A percentile compares a stretch with the other conserved stretches of the same genome.
Evolutionary conservation across 1,139 yeast species (phyloP).

Genomic region (Hyphopichia buzzinii): DNA sequence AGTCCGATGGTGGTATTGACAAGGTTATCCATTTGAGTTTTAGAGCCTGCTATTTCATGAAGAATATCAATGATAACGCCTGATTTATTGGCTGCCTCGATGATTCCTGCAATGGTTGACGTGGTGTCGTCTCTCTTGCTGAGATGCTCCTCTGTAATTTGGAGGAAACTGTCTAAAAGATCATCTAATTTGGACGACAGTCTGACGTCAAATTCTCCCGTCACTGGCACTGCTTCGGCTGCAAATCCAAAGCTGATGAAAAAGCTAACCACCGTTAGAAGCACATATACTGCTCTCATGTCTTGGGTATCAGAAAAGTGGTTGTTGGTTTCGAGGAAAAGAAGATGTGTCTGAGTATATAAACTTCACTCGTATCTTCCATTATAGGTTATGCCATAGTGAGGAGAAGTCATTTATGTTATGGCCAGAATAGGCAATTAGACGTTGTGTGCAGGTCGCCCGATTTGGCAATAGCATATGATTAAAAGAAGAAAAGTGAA

Average conservation of each 20-base stretch:
- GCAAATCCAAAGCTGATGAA: not conserved
- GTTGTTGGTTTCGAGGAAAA: too few relatives aligned
- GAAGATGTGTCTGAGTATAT: not conserved
- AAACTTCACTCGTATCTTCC: not conserved
- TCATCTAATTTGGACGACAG: not conserved
- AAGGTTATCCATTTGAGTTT: constrained; percentile 20
- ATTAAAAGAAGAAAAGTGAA: too few relatives aligned
- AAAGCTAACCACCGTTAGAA: not conserved
- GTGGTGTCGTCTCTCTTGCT: constrained; percentile 17
- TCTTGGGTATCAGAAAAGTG: not conserved
- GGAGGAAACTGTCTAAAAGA: not conserved
- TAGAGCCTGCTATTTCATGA: constrained; percentile 26
- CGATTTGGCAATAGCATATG: not conserved
- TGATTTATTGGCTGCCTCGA: constrained; percentile 24
- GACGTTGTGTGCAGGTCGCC: constrained; percentile 3
- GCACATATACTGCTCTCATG: not conserved
- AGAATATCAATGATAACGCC: constrained; percentile 29
- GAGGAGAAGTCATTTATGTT: not conserved
- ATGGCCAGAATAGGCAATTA: constrained; percentile 7
- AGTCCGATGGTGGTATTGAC: constrained; percentile 17
- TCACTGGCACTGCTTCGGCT: not conserved
- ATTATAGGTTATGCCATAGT: not conserved
- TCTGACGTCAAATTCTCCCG: not conserved
- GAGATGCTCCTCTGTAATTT: not conserved
- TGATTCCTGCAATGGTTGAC: constrained; percentile 16